Evolutionary conservation across 164 flowering plant species (phyloP).

Genomic region (Pachysandra terminalis): DNA sequence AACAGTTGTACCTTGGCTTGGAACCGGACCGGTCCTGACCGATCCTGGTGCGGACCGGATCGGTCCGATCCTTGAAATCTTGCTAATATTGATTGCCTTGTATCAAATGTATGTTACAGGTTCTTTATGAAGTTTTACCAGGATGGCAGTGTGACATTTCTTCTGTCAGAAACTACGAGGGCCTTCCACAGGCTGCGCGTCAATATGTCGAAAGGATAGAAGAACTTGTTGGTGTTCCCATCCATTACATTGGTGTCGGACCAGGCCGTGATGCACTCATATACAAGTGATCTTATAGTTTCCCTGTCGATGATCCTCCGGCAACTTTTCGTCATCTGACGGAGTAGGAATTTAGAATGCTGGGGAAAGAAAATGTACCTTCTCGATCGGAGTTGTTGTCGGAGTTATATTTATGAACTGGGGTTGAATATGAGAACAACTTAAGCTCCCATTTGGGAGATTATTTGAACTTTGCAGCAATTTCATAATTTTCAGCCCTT

Average conservation of each 20-base stretch:
- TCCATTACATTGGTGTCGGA: slow-evolving; percentile 90
- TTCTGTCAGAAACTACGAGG: slow-evolving; percentile 56
- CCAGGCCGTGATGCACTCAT: slow-evolving; percentile 94
- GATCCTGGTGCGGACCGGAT: too few relatives aligned
- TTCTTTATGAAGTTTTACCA: slow-evolving; percentile 79
- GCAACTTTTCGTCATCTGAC: background rate
- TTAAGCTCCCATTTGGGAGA: too few relatives aligned
- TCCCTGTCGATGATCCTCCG: background rate
- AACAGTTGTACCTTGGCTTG: too few relatives aligned
- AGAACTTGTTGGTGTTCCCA: slow-evolving; percentile 78
- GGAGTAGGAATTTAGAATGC: background rate
- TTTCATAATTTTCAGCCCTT: too few relatives aligned
- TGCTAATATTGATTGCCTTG: slow-evolving; percentile 3
- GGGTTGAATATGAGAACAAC: too few relatives aligned
- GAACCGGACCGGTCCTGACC: too few relatives aligned
- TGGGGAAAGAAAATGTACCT: too few relatives aligned
- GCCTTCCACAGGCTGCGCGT: slow-evolving; percentile 81
- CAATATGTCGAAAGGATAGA: slow-evolving; percentile 82
- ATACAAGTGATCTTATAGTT: slow-evolving; percentile 39
- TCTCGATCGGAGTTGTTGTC: too few relatives aligned
- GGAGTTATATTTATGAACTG: too few relatives aligned
- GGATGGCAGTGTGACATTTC: slow-evolving; percentile 90
- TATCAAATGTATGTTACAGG: slow-evolving; percentile 39
- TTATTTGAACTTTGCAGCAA: too few relatives aligned
- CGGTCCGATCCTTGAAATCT: too few relatives aligned